A percentile compares a stretch with the other conserved stretches of the same genome.
phyloP scores from a whole-genome alignment of 2,329 filamentous ascomycete genomes.

The Aureobasidium sp. region DNA sequence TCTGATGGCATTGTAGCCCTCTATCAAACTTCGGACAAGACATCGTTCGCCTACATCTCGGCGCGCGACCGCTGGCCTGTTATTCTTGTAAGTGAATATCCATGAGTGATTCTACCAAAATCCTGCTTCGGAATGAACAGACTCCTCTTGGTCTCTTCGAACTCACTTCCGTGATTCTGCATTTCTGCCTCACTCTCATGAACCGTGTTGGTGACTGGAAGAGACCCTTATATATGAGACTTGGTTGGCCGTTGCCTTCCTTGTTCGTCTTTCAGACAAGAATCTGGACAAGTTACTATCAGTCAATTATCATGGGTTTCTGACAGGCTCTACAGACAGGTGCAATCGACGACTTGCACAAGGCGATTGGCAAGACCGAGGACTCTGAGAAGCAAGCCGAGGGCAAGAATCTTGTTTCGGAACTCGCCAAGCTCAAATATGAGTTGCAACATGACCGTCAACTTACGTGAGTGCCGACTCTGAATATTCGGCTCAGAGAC shows the following conservation, averaged over 20 bases:
- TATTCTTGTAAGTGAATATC: conserved; percentile 69
- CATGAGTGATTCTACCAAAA: too few species aligned
- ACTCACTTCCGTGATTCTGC: too few species aligned
- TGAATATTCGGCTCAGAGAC: background rate
- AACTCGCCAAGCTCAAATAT: conserved; percentile 80
- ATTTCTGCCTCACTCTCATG: too few species aligned
- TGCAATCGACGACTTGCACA: conserved; percentile 91
- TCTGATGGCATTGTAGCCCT: conserved; percentile 49
- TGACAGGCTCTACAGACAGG: conserved; percentile 56
- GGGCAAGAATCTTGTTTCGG: conserved; percentile 77
- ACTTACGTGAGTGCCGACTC: conserved; percentile 53
- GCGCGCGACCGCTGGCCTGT: conserved; percentile 86
- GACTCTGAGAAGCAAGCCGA: conserved; percentile 63
- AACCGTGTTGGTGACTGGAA: too few species aligned
- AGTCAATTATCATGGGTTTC: too few species aligned
- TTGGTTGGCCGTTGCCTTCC: too few species aligned
- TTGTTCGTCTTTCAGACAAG: too few species aligned
- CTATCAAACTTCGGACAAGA: conserved; percentile 72
- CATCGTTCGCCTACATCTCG: conserved; percentile 80
- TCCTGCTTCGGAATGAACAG: too few species aligned
- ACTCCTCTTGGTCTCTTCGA: too few species aligned
- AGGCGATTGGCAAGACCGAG: conserved; percentile 53
- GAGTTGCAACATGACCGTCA: conserved; percentile 84
- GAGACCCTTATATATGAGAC: too few species aligned
- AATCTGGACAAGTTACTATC: too few species aligned